Evolutionary conservation across 1,284 basidiomycete species (phyloP), one percentile per base, ranked within the genome.

Genomic region (Vanrija sp.): DNA sequence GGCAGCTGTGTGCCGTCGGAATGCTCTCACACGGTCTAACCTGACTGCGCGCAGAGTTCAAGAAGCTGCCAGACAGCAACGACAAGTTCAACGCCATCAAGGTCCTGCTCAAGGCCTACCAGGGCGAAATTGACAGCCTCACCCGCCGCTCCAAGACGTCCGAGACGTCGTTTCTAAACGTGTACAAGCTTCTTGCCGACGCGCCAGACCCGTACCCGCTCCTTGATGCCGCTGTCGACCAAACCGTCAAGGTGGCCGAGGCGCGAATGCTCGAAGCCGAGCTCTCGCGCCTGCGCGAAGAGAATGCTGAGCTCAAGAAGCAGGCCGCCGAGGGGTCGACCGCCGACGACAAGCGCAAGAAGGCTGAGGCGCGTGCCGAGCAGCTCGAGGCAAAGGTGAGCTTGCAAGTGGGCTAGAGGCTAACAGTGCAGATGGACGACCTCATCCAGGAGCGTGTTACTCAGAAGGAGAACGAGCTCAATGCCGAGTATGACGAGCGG

Each of bases 161-260:
- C 2, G 95, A 98, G 78, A 94, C 88, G 66, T 89, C 92, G 0
- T 96, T 99, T 75, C 79, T 97, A 27, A 89, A 86, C 64, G 85
- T 94, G 14, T 96, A 96, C 81, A 96, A 96, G 73, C 84, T 94
- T 19, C 76, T 98, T 4, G 89, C 90, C 0, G 91, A 95, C 67
- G 93, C 90, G 6, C 93, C 94, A 0, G 95, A 98, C 75, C 96
- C 95, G 16, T 96, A 93, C 69, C 95, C 95, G 5, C 80, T 98
- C 6, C 84, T 98, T 15, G 94, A 98, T 68, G 88, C 86, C 31
- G 91, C 93, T 5, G 87, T 98, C 22, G 88, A 96, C 67, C 90
- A 95, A 79, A 85, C 90, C 8, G 87, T 93, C 51, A 88, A 89
- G 67, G 84, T 89, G 8, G 84, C 86, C 4, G 88, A 95, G 74